Evolutionary conservation across 495 filamentous ascomycete species (phyloP).

Genomic region (Penicillium odoratum): DNA sequence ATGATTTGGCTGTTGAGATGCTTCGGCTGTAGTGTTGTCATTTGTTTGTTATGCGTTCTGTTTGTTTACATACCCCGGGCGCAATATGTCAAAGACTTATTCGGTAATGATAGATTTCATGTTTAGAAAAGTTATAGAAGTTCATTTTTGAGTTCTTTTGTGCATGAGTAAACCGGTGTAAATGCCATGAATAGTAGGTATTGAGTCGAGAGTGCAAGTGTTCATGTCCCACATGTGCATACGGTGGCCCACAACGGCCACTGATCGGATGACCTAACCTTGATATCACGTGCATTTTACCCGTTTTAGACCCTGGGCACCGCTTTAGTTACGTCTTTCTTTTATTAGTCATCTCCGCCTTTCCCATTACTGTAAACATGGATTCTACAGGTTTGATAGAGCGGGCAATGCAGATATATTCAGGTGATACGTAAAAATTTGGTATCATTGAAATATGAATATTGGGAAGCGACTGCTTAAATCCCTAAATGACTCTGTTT

Average conservation of each 20-base stretch:
- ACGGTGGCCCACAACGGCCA: too few species aligned
- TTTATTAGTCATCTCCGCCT: too few species aligned
- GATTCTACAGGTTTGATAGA: neutral
- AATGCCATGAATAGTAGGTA: too few species aligned
- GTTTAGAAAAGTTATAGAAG: neutral
- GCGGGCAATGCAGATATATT: neutral
- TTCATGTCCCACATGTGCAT: too few species aligned
- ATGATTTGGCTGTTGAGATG: conserved; percentile 12
- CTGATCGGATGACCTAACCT: too few species aligned
- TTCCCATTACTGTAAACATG: too few species aligned
- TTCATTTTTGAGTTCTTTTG: neutral
- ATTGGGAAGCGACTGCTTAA: neutral
- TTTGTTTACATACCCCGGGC: neutral
- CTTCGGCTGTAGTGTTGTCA: neutral
- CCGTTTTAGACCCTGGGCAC: too few species aligned
- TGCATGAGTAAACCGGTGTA: too few species aligned
- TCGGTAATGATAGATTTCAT: too few species aligned
- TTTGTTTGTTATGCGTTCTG: neutral
- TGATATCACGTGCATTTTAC: too few species aligned
- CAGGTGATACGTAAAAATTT: neutral
- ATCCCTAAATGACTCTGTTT: neutral
- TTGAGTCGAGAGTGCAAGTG: too few species aligned
- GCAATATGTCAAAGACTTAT: neutral
- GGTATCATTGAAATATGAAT: neutral
- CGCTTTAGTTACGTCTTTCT: too few species aligned